Evolutionary conservation across 768 basidiomycete species (phyloP), one percentile per base, ranked within the genome.

Genomic region (Tricholoma bakamatsutake): DNA sequence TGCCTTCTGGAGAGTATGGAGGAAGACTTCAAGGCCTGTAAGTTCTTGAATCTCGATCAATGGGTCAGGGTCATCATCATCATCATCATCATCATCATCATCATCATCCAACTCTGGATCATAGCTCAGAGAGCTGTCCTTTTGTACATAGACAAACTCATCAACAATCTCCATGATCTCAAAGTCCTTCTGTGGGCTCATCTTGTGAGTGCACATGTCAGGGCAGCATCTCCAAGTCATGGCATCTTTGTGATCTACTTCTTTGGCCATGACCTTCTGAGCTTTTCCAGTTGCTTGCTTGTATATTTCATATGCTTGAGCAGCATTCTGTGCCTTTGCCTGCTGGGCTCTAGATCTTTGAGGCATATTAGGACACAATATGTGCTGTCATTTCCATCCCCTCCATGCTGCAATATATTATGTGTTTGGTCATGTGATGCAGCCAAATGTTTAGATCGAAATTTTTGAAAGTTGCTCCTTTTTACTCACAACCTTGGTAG

Each of bases 311-410:
- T 18, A 28, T 49, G 48, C 48, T 30, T 33, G 33, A 30, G 33
- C 48, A 27, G 48, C 48, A 30, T 39, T 39, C 37, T 39, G 37
- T 39, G 37, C 37, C 15, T 39, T 39, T 39, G 37, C 10, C 37
- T 12, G 1, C 37, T 39, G 37, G 37, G 37, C 6, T 39, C 37
- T 39, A 39, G 37, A 11, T 39, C 37, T 39, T 39, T 4, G 8
- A 11, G 37, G 37, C 37, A 39, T 39, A 39, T 39, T 62, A 60
- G 35, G 39, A 49, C 4, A 65, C 15, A 11, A n/a, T 39, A 39
- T 39, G 37, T 39, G 37, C 15, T 39, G 37, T 39, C 1, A 12
- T 39, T 39, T 39, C 37, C 37, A 15, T 39, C 15, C 37, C n/a
- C 37, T 1, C 37, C 37, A 8, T 39, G 5, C 37, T n/a, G 2